phyloP scores from a whole-genome alignment of 129 eudicot species.

The Saussurea involucrata region DNA sequence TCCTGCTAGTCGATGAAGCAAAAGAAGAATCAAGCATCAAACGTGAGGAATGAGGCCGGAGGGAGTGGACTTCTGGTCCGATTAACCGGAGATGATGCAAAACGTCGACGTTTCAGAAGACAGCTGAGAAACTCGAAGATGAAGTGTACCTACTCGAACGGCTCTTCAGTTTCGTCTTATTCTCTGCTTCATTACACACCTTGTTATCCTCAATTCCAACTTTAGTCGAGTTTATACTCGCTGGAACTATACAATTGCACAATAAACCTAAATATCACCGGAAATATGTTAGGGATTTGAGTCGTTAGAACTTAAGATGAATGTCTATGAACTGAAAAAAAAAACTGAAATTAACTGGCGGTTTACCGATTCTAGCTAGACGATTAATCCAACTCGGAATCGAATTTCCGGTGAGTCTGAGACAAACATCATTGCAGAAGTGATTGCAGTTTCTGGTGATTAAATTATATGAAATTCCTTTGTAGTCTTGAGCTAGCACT shows the following conservation, averaged over 20 bases:
- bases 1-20: not conserved
- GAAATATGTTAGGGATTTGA: not conserved
- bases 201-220: slow-evolving; percentile 57
- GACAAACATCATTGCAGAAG: slow-evolving; percentile 76
- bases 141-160: slow-evolving; percentile 44
- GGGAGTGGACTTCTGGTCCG: not conserved
- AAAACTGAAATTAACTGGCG: not conserved
- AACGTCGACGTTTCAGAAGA: slow-evolving; percentile 47
- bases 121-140: slow-evolving; percentile 33
- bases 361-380: slow-evolving; percentile 76
- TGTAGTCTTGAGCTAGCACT: slow-evolving; percentile 53
- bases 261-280: slow-evolving; percentile 38
- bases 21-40: slow-evolving; percentile 33
- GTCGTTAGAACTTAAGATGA: not conserved
- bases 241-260: slow-evolving; percentile 85
- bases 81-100: slow-evolving; percentile 26
- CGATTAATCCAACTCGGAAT: slow-evolving; percentile 93
- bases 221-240: slow-evolving; percentile 51
- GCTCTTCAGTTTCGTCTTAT: slow-evolving; percentile 44
- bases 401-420: slow-evolving; percentile 55
- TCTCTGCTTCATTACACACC: slow-evolving; percentile 33
- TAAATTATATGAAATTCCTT: slow-evolving; percentile 69
- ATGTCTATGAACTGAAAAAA: not conserved
- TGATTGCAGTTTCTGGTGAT: slow-evolving; percentile 84
- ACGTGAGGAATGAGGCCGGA: slow-evolving; percentile 30